These are phyloP conservation scores for Aspergillus kassunensis DNA, from an alignment of 495 filamentous ascomycete species.

Conservation along the genomic window DNA sequence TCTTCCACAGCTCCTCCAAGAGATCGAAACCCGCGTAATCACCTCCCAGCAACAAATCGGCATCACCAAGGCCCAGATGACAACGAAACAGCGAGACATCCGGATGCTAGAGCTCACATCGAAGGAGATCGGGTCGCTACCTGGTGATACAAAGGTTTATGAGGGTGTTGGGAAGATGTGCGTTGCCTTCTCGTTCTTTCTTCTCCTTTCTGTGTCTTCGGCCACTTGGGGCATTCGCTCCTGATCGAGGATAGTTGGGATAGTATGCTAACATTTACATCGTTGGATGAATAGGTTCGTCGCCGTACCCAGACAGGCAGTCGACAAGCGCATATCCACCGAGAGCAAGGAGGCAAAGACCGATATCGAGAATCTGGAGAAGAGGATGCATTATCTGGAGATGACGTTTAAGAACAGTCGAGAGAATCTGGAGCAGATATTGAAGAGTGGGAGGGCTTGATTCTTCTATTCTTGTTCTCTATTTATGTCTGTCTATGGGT, in stretches of 20 bases:
- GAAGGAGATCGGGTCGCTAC: constrained; percentile 72
- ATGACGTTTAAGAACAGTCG: constrained; percentile 90
- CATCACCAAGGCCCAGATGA: constrained; percentile 80
- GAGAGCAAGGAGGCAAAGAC: constrained; percentile 71
- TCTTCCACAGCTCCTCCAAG: constrained; percentile 70
- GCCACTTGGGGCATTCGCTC: too few relatives aligned
- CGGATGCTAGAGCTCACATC: constrained; percentile 85
- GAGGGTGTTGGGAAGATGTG: constrained; percentile 98
- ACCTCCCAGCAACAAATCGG: constrained; percentile 88
- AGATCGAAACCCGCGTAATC: constrained; percentile 86
- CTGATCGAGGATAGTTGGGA: too few relatives aligned
- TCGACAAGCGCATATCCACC: constrained; percentile 71
- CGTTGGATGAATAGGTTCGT: constrained; percentile 72
- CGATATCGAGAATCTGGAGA: constrained; percentile 75
- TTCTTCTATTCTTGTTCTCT: not conserved
- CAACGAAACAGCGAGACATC: constrained; percentile 80
- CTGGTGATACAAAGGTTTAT: constrained; percentile 78
- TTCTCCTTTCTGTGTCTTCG: too few relatives aligned
- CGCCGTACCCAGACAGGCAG: constrained; percentile 60
- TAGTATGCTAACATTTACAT: too few relatives aligned
- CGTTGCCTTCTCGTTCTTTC: constrained; percentile 21
- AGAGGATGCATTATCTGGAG: constrained; percentile 91
- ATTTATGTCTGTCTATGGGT: not conserved
- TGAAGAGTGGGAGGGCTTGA: constrained; percentile 50
- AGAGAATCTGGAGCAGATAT: constrained; percentile 82